These are phyloP conservation scores for Epipyxis sp. DNA, from an alignment of 108 stramenopile species.

Conservation along the genomic window DNA sequence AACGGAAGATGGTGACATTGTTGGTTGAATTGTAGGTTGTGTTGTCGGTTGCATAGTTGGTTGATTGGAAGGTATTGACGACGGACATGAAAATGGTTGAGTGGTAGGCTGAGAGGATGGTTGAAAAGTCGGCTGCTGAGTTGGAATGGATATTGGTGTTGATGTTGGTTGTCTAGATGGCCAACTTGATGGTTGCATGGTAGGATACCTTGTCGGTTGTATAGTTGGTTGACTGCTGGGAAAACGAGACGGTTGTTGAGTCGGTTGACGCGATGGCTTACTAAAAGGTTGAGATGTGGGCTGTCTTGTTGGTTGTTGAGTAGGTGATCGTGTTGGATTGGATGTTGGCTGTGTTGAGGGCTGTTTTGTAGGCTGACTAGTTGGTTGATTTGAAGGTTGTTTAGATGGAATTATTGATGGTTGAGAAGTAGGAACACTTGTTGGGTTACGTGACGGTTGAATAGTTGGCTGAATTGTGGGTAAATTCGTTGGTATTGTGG, in stretches of 20 bases:
- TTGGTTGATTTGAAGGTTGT: slow-evolving; percentile 1
- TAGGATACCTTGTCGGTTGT: background rate
- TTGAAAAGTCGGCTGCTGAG: background rate
- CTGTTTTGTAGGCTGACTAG: background rate
- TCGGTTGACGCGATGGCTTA: background rate
- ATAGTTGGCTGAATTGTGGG: too few species aligned
- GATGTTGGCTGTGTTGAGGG: slow-evolving; percentile 14
- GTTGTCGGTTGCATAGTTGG: slow-evolving; percentile 1
- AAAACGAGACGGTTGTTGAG: background rate
- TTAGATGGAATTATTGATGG: too few species aligned
- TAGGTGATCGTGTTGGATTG: too few species aligned
- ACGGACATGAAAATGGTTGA: background rate
- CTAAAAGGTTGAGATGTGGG: background rate
- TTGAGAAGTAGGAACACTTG: too few species aligned
- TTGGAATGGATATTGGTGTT: background rate
- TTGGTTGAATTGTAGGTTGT: slow-evolving; percentile 17
- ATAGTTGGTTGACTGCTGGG: slow-evolving; percentile 1
- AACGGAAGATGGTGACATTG: background rate
- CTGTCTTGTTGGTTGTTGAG: slow-evolving; percentile 12
- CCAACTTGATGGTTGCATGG: background rate
- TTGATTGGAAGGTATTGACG: background rate
- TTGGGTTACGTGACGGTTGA: too few species aligned
- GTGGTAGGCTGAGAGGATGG: slow-evolving; percentile 16
- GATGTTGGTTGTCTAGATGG: slow-evolving; percentile 4
- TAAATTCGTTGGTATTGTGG: too few species aligned